phyloP scores from a whole-genome alignment of 768 basidiomycete genomes.

The Termitomyces sp. region DNA sequence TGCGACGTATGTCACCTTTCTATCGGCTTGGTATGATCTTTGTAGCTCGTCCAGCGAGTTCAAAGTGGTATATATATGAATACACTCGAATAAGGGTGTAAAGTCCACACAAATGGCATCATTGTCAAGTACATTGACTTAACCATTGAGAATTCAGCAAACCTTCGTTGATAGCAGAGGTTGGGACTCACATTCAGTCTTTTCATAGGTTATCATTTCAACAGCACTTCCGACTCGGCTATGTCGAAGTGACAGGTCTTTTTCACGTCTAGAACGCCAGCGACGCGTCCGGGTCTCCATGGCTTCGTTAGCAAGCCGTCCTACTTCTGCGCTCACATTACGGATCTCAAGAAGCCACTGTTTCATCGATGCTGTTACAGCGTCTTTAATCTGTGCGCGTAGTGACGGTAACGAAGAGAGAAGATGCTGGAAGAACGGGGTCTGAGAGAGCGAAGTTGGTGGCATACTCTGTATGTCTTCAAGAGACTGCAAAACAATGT shows the following conservation, averaged over 20 bases:
- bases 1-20: conserved; percentile 54
- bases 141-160: conserved; percentile 10
- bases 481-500: conserved; percentile 61
- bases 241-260: conserved; percentile 71
- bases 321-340: conserved; percentile 83
- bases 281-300: conserved; percentile 83
- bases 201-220: conserved; percentile 89
- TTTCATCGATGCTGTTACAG: conserved; percentile 92
- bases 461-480: conserved; percentile 94
- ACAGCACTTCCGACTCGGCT: conserved; percentile 89
- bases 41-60: conserved; percentile 90
- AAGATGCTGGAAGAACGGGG: conserved; percentile 90
- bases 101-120: conserved; percentile 89
- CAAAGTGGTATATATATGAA: conserved; percentile 92
- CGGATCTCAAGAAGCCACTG: conserved; percentile 96
- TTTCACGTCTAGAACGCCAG: conserved; percentile 83
- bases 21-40: conserved; percentile 92
- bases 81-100: conserved; percentile 92
- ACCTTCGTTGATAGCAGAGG: background rate
- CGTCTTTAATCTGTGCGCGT: conserved; percentile 84
- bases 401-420: conserved; percentile 89
- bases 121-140: conserved; percentile 91
- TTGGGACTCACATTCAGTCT: conserved; percentile 78
- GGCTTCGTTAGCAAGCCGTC: conserved; percentile 80
- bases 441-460: conserved; percentile 83